Evolutionary conservation across 2,329 filamentous ascomycete species (phyloP).

Genomic region (Colletotrichum destructivum): DNA sequence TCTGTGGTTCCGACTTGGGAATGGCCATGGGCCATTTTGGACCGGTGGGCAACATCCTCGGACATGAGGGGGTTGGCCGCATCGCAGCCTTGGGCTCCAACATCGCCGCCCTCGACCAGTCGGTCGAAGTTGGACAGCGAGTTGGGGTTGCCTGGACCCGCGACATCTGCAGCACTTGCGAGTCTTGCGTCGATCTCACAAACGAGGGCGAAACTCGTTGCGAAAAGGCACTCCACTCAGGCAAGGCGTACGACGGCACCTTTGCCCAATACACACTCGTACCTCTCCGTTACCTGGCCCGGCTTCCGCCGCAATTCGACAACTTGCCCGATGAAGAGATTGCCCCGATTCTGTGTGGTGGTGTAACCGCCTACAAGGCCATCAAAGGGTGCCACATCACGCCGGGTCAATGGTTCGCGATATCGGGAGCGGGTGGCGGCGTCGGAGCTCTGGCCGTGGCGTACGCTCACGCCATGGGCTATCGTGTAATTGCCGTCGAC

Average conservation of each 20-base stretch:
- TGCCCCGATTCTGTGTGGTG: constrained; percentile 59
- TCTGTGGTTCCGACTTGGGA: constrained; percentile 58
- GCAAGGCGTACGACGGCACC: constrained; percentile 53
- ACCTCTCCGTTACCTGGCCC: constrained; percentile 52
- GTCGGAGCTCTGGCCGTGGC: constrained; percentile 57
- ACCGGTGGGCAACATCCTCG: constrained; percentile 53
- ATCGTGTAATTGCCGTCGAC: constrained; percentile 57
- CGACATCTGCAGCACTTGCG: constrained; percentile 54
- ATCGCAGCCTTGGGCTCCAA: constrained; percentile 55
- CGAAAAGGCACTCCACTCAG: constrained; percentile 51
- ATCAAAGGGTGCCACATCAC: constrained; percentile 51
- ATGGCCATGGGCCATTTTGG: constrained; percentile 57
- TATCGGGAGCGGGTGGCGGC: constrained; percentile 58
- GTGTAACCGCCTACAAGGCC: constrained; percentile 61
- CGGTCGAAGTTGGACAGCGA: constrained; percentile 51
- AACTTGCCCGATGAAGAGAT: constrained; percentile 52
- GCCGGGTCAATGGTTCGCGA: constrained; percentile 54
- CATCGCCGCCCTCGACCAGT: constrained; percentile 46
- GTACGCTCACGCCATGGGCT: constrained; percentile 60
- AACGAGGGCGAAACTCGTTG: constrained; percentile 56
- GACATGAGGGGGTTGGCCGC: constrained; percentile 62
- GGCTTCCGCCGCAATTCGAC: constrained; percentile 49
- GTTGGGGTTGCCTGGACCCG: constrained; percentile 58
- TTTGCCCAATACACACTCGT: constrained; percentile 57
- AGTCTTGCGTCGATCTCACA: constrained; percentile 48